Percentiles rank a stretch among this genome's conserved stretches.
Evolutionary conservation across 2,329 filamentous ascomycete genomes (phyloP).

Genomic region (Neofusicoccum cordaticola): DNA sequence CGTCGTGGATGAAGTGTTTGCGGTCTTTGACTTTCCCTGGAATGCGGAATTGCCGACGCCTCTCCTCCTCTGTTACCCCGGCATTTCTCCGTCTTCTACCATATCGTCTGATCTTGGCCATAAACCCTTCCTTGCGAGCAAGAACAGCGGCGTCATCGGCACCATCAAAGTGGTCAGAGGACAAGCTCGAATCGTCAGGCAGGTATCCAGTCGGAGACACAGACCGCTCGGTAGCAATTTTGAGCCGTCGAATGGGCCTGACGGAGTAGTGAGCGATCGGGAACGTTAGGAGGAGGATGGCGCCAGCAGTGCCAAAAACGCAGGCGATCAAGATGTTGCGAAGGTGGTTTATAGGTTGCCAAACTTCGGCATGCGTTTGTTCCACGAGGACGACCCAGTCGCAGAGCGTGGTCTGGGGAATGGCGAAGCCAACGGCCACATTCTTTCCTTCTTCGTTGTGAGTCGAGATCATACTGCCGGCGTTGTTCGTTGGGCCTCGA

Average conservation of each 20-base stretch:
- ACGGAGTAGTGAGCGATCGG: conserved; percentile 81
- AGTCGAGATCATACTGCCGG: conserved; percentile 66
- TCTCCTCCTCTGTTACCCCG: conserved; percentile 38
- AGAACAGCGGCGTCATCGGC: conserved; percentile 46
- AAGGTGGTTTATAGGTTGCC: conserved; percentile 70
- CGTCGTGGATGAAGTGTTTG: conserved; percentile 76
- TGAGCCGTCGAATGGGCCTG: conserved; percentile 72
- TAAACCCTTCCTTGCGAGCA: conserved; percentile 47
- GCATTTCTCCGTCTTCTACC: conserved; percentile 32
- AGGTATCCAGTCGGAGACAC: conserved; percentile 62
- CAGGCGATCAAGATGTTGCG: conserved; percentile 78
- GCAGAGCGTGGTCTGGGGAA: conserved; percentile 64
- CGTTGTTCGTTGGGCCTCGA: conserved; percentile 46
- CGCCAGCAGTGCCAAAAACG: conserved; percentile 76
- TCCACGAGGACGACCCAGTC: conserved; percentile 84
- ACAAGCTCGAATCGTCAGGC: conserved; percentile 38
- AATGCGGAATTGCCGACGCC: conserved; percentile 69
- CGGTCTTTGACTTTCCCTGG: conserved; percentile 76
- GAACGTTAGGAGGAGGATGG: conserved; percentile 68
- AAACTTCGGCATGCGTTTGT: conserved; percentile 70
- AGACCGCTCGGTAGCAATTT: conserved; percentile 71
- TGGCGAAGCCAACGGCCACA: conserved; percentile 79
- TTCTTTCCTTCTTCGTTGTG: conserved; percentile 66
- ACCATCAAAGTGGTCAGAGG: conserved; percentile 42
- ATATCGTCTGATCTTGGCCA: conserved; percentile 33